phyloP scores from a whole-genome alignment of 495 filamentous ascomycete species.

The Tuber microsphaerosporum region DNA sequence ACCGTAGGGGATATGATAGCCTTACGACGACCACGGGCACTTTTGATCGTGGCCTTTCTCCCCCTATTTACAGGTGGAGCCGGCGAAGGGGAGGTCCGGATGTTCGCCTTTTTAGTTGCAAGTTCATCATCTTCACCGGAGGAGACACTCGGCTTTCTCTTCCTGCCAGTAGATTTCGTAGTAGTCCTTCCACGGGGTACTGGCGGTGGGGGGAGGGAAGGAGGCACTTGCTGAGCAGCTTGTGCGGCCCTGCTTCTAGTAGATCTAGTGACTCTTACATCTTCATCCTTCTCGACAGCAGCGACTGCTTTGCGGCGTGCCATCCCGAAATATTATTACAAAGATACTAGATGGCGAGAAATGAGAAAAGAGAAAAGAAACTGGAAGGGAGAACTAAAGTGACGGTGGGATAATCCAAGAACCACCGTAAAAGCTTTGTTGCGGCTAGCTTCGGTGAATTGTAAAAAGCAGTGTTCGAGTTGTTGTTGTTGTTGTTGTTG shows the following conservation, averaged over 20 bases:
- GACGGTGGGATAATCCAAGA: neutral
- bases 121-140: neutral
- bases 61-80: neutral
- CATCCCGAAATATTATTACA: neutral
- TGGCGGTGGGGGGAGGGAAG: neutral
- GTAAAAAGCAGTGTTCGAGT: neutral
- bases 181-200: neutral
- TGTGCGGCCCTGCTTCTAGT: neutral
- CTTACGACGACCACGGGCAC: conserved; percentile 3
- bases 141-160: conserved; percentile 4
- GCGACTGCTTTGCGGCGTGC: neutral
- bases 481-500: neutral
- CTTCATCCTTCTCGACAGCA: neutral
- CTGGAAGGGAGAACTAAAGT: neutral
- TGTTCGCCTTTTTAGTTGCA: neutral
- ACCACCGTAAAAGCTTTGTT: neutral
- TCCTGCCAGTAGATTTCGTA: neutral
- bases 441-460: neutral
- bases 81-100: neutral
- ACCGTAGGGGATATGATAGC: neutral
- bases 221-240: neutral
- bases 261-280: neutral
- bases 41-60: neutral
- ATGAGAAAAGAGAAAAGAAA: neutral
- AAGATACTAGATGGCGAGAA: neutral